Evolutionary conservation across 2,329 filamentous ascomycete genomes (phyloP), one percentile per base, ranked within the genome.

Genomic region (Talaromyces sp.): DNA sequence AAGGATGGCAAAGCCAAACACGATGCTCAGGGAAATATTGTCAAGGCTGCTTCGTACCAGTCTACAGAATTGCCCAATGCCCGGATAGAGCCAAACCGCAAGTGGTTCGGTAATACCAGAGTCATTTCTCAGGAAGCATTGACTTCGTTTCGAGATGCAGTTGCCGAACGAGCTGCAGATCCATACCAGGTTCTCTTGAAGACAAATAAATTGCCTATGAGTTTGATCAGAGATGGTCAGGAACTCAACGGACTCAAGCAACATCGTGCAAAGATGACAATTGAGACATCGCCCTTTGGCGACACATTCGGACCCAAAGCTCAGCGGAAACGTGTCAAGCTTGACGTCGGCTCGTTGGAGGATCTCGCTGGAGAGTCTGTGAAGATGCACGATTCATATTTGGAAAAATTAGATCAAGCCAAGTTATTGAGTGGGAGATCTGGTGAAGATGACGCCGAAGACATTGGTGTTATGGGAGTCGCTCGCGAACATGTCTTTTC

Each of bases 71-170:
- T 88, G 23, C 93, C 93, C 54, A 86, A 84, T 64, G 95, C 93
- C 68, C 86, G 93, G 68, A 90, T 98, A 72, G 93, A 98, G 81
- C 95, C 95, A 57, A 96, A 98, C 79, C 85, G 95, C 72, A 96
- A 96, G 80, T 99, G 95, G 95, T 99, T 99, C 80, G 91, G 89
- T 71, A 97, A 97, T 77, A 96, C 93, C 37, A 83, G 95, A 71
- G 87, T 89, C 50, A 96, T 97, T 72, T 92, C 90, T 1, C 93
- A 97, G 75, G 91, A 96, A 74, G 91, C 92, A 2, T 83, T 98
- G 66, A 86, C 85, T 50, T 87, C 90, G 1, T 99, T 99, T 79
- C 88, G 95, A 66, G 89, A 93, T 64, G 95, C 95, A 28, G 93
- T 99, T 78, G 91, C 91, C 46, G 92, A 96, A 77, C 90, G 93